Base-by-base conservation (phyloP, 352 stramenopile genomes). In the Pythium plurisporium region DNA sequence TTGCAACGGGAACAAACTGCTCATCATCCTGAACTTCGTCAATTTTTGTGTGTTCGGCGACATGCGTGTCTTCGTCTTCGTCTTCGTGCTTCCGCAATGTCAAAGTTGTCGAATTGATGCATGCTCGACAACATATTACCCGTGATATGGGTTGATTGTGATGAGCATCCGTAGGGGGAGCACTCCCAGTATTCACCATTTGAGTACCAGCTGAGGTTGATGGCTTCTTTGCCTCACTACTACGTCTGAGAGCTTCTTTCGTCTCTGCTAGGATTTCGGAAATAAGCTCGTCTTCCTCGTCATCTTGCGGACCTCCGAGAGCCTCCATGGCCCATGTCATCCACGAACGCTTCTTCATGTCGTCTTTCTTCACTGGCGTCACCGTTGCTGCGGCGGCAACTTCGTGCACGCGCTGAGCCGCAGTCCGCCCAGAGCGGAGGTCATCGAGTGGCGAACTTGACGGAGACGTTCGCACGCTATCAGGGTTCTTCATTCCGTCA, bases 1-100 rank as follows among this genome's bases (percentile, higher is more conserved):
- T 92, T 47, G 85, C 85, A 25, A 94, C 85, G 20, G 85, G 85
- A 33, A 94, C 79, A 5, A 88, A 62, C 37, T 87, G 65, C 45
- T 91, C 79, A 33, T 85, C 55, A 12, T 64, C 59, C 41, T 27
- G 23, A 37, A 36, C 25, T 10, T 69, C 42, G 7, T 61, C 6
- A 29, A 25, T 42, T 58, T 59, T 30, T 9, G 2, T n/a, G 9
- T 22, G 36, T 7, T 57, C 22, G 5, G 62, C 42, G 4, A 33
- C 42, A n/a, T n/a, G n/a, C n/a, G n/a, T n/a, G 49, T 70, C 25
- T 6, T 50, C 44, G 5, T 45, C 44, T 20, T 70, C 53, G 19
- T 59, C 53, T 45, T 74, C 59, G 54, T 89, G 79, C 26, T 82
- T 87, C 34, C 80, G 76, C 30, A 90, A 55, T n/a, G 69, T 92